Percentiles rank a stretch among this genome's conserved stretches.
These are phyloP conservation scores for Raphanus raphanistrum DNA, from an alignment of 345 rosid species.

Conservation along the genomic window DNA sequence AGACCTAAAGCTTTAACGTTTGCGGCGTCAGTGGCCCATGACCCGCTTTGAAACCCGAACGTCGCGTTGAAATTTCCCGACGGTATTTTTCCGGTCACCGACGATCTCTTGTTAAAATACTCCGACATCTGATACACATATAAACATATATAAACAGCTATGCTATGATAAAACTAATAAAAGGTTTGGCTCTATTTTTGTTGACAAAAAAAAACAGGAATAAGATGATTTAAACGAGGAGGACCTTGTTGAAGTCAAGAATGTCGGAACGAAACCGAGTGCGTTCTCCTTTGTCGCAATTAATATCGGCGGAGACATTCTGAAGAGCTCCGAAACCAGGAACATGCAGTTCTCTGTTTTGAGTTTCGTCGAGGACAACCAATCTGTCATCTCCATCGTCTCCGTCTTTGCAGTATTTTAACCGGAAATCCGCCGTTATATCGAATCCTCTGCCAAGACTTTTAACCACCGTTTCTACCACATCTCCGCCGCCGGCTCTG, in stretches of 20 bases:
- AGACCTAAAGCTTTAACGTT: conserved; percentile 65
- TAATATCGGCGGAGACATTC: conserved; percentile 66
- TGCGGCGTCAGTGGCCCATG: conserved; percentile 79
- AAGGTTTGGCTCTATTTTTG: neutral
- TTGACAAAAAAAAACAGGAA: neutral
- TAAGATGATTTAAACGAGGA: neutral
- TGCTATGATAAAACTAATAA: neutral
- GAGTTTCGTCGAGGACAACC: conserved; percentile 55
- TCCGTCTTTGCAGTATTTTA: conserved; percentile 66
- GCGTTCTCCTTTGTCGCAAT: conserved; percentile 88
- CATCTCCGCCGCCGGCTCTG: conserved; percentile 33
- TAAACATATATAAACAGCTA: neutral
- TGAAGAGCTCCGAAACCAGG: conserved; percentile 65
- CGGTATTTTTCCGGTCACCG: conserved; percentile 81
- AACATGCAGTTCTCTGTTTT: conserved; percentile 48
- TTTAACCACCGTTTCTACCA: conserved; percentile 54
- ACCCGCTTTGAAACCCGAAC: conserved; percentile 67
- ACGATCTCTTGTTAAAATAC: conserved; percentile 59
- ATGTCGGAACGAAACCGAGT: conserved; percentile 76
- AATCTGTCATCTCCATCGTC: conserved; percentile 62
- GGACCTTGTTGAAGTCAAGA: conserved; percentile 76
- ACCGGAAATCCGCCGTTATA: conserved; percentile 72
- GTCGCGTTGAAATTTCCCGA: conserved; percentile 71
- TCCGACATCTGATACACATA: conserved; percentile 71
- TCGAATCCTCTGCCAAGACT: conserved; percentile 91